A percentile compares a stretch with the other conserved stretches of the same genome.
phyloP scores from a whole-genome alignment of 139 green algal genomes.

The Pleodorina starrii region DNA sequence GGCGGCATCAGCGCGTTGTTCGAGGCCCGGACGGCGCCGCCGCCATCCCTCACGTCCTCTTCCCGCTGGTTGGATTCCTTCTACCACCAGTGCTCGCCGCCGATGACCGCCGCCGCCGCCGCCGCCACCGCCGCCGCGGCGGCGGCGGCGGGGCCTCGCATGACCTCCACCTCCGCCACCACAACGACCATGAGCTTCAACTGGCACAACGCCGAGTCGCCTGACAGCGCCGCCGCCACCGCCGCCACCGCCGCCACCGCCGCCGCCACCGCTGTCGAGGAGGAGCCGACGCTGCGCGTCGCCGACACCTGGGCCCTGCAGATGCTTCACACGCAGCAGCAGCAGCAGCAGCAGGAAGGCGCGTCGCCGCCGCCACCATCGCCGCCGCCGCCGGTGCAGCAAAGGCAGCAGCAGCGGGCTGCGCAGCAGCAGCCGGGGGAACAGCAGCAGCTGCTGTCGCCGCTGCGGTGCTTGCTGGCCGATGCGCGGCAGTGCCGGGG shows the following conservation, averaged over 20 bases:
- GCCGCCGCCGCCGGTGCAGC: background rate
- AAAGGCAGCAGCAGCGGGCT: no score
- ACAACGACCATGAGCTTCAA: constrained; percentile 11
- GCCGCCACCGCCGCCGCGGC: background rate
- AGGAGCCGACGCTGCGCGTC: background rate
- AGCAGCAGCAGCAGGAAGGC: background rate
- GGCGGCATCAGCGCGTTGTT: background rate
- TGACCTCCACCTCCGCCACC: background rate
- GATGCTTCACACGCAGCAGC: background rate
- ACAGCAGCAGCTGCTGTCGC: no score
- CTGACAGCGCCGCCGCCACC: background rate
- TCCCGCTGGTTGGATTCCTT: background rate
- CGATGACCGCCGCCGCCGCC: no score
- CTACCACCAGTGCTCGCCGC: background rate
- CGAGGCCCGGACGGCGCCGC: no score
- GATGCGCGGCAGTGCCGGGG: no score
- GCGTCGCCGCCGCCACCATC: background rate
- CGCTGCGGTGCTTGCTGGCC: no score
- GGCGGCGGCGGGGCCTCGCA: background rate
- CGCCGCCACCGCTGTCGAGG: background rate
- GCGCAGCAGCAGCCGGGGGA: no score
- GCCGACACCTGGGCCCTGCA: background rate
- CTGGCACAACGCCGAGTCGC: background rate
- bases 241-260: background rate
- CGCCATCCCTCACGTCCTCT: no score